Percentiles rank a stretch among this genome's conserved stretches.
Conservation (phyloP, 495 filamentous ascomycete genomes). For the Hypoxylon lienhwacheense region DNA sequence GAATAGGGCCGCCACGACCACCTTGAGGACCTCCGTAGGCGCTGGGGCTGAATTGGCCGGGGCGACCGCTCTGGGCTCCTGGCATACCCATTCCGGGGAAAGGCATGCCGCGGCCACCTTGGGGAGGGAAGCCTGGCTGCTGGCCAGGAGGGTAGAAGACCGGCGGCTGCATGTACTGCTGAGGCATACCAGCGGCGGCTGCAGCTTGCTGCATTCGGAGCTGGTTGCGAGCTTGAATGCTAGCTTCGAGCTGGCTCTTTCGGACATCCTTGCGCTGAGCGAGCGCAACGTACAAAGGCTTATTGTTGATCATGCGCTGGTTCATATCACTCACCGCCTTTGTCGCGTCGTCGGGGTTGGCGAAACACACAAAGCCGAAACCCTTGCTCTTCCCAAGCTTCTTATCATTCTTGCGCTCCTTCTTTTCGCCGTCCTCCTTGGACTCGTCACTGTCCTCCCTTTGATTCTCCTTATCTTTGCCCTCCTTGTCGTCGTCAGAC, state of each 20-base stretch:
- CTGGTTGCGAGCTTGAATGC: slow-evolving; percentile 98
- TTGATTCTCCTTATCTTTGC: slow-evolving; percentile 59
- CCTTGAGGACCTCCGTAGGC: slow-evolving; percentile 79
- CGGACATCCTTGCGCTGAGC: slow-evolving; percentile 99
- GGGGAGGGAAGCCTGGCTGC: slow-evolving; percentile 74
- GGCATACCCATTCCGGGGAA: slow-evolving; percentile 88
- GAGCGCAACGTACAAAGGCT: slow-evolving; percentile 96
- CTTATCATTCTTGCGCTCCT: slow-evolving; percentile 71
- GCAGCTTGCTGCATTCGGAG: slow-evolving; percentile 97
- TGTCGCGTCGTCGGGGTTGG: slow-evolving; percentile 96
- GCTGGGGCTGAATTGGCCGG: slow-evolving; percentile 74
- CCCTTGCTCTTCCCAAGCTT: slow-evolving; percentile 96
- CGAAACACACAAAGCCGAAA: slow-evolving; percentile 99
- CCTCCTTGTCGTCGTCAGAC: slow-evolving; percentile 60
- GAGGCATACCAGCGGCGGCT: slow-evolving; percentile 86
- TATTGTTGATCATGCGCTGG: slow-evolving; percentile 96
- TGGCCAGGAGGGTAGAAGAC: slow-evolving; percentile 89
- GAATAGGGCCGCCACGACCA: slow-evolving; percentile 72
- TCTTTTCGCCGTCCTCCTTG: slow-evolving; percentile 57
- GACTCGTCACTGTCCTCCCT: slow-evolving; percentile 55
- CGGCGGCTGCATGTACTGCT: slow-evolving; percentile 78
- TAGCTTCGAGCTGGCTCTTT: slow-evolving; percentile 97
- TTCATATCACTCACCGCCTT: slow-evolving; percentile 99
- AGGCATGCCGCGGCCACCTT: slow-evolving; percentile 73
- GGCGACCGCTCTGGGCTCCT: slow-evolving; percentile 75